A percentile compares a stretch with the other conserved stretches of the same genome.
Evolutionary conservation across 2,329 filamentous ascomycete species (phyloP).

Genomic region (Bipolaris zeicola): DNA sequence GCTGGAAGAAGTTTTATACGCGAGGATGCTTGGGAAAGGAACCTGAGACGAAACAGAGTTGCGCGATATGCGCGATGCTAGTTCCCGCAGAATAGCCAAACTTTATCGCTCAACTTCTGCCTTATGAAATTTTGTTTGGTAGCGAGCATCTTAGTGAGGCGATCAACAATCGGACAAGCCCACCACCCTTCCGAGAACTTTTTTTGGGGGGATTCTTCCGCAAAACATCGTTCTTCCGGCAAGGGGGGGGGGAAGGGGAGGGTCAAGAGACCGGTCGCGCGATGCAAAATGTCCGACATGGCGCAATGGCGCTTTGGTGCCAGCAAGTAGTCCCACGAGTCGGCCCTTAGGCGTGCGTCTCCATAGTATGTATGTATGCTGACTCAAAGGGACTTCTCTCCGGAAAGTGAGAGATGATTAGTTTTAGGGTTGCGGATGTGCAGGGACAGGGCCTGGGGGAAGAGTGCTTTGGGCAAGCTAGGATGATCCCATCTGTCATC

Average conservation of each 20-base stretch:
- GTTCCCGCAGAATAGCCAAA: slow-evolving; percentile 11
- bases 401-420: slow-evolving; percentile 6
- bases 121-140: not conserved
- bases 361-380: not conserved
- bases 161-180: not conserved
- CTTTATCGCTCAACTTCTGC: slow-evolving; percentile 9
- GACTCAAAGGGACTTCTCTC: slow-evolving; percentile 5
- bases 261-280: not conserved
- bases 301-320: slow-evolving; percentile 6
- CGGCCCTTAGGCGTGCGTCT: slow-evolving; percentile 5
- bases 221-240: not conserved
- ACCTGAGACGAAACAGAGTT: slow-evolving; percentile 13
- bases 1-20: slow-evolving; percentile 13
- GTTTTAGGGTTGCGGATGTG: slow-evolving; percentile 8
- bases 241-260: no score
- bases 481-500: slow-evolving; percentile 11
- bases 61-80: slow-evolving; percentile 18
- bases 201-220: not conserved
- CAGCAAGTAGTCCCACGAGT: slow-evolving; percentile 2
- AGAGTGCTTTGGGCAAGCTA: not conserved
- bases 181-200: no score
- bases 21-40: slow-evolving; percentile 4
- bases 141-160: slow-evolving; percentile 13
- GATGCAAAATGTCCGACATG: slow-evolving; percentile 8
- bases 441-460: slow-evolving; percentile 7